Base-by-base conservation (phyloP, 257 asterid species). In the Solanum clarkiae region DNA sequence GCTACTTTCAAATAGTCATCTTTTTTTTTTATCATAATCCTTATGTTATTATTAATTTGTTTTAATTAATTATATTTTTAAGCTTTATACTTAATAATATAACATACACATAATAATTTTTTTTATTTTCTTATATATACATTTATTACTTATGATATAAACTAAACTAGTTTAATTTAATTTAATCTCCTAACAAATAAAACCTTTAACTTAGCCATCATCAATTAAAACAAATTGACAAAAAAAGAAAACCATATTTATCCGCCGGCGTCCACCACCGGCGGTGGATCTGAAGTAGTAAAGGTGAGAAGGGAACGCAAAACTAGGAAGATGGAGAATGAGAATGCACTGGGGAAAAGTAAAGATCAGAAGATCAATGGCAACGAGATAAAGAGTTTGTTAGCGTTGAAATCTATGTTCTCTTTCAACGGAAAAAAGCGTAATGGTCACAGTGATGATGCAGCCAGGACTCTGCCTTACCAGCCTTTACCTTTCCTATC, bases 361-460 rank as follows among this genome's bases (percentile, higher is more conserved):
- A 86, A 66, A 45, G 59, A 66, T 26, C 40, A 26, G 70, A 84
- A 84, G 42, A 77, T 53, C 11, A 59, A 75, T 59, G 90, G 85
- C 66, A 89, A 71, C 13, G 81, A 47, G 44, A 74, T 45, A 44
- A 72, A 24, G 82, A 9, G 63, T 72, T 63, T 84, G 63, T 90
- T 89, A 91, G 75, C 84, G 84, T 84, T 91, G 82, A 93, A 92
- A 88, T 90, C 96, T 32, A 74, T 93, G 12, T 91, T 93, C 91
- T 86, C 91, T 14, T 88, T 88, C 88, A 92, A 74, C 77, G 88
- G 80, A 22, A 88, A 84, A 49, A 86, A 59, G 57, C 55, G 87
- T 18, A 44, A 18, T 24, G 65, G 80, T 85, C 87, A 49, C 81
- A 88, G 59, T 32, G 90, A 42, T 22, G 84, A 44, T 82, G 77